Evolutionary conservation across 805 yeast species (phyloP).

Genomic region (Saturnispora bothae): DNA sequence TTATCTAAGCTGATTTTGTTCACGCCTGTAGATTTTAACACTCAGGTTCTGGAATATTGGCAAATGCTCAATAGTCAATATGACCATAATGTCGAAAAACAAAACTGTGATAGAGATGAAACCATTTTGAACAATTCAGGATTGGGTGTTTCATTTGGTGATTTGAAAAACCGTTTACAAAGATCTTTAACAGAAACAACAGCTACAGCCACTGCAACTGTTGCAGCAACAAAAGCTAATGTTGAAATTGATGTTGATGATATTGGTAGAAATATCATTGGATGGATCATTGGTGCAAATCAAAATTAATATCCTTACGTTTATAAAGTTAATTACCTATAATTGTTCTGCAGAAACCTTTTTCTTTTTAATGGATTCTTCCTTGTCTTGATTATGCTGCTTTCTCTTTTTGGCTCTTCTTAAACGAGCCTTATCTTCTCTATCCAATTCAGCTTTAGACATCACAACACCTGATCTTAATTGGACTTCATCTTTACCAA

Average conservation of each 20-base stretch:
- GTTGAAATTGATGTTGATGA: conserved; percentile 17
- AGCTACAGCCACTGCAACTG: conserved; percentile 2
- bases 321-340: neutral
- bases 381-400: conserved; percentile 28
- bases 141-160: conserved; percentile 7
- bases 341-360: conserved; percentile 16
- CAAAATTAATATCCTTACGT: neutral
- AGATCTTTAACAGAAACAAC: conserved; percentile 23
- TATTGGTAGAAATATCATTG: conserved; percentile 26
- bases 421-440: conserved; percentile 79
- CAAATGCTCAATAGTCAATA: conserved; percentile 29
- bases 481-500: conserved; percentile 48
- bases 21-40: conserved; percentile 46
- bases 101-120: neutral
- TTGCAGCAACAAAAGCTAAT: conserved; percentile 19
- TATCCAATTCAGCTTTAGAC: conserved; percentile 69
- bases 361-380: conserved; percentile 23
- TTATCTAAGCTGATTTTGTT: conserved; percentile 40
- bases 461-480: conserved; percentile 71
- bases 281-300: conserved; percentile 27
- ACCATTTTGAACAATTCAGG: neutral
- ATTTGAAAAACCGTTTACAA: conserved; percentile 21
- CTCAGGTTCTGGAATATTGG: conserved; percentile 56
- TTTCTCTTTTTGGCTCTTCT: conserved; percentile 81
- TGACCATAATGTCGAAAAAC: conserved; percentile 17